These are phyloP conservation scores for Choanephora cucurbitarum DNA, from an alignment of 371 early-diverging fungal species.

Conservation along the genomic window DNA sequence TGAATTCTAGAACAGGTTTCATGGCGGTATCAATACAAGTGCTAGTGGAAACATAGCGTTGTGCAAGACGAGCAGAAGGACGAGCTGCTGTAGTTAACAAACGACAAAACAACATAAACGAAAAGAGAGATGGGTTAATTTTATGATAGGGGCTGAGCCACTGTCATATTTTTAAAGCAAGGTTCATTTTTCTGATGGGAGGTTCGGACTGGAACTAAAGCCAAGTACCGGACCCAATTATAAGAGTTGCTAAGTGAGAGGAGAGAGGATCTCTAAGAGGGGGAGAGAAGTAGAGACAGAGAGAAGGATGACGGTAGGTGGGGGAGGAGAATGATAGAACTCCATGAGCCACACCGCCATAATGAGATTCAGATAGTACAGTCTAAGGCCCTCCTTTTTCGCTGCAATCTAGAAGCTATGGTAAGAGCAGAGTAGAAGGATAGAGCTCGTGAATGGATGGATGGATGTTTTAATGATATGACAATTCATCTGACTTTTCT, in stretches of 20 bases:
- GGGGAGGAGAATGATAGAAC: too few relatives aligned
- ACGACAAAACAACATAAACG: neutral
- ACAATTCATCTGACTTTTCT: neutral
- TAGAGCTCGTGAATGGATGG: constrained; percentile 15
- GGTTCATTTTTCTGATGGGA: neutral
- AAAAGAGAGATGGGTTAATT: neutral
- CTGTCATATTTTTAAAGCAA: neutral
- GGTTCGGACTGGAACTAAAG: neutral
- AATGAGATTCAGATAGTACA: neutral
- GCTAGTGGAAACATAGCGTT: neutral
- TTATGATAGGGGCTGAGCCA: neutral
- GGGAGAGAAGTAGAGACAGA: too few relatives aligned
- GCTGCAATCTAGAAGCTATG: constrained; percentile 13
- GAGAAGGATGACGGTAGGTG: too few relatives aligned
- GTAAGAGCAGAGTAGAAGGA: constrained; percentile 4
- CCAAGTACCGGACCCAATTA: too few relatives aligned
- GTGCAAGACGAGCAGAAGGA: neutral
- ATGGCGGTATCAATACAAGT: neutral
- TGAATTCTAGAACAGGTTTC: neutral
- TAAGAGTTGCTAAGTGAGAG: too few relatives aligned
- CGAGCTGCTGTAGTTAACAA: neutral
- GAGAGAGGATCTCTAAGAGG: too few relatives aligned
- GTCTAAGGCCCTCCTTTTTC: constrained; percentile 18
- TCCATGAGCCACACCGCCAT: too few relatives aligned
- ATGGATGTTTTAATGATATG: constrained; percentile 2